Base-by-base conservation (phyloP, 345 rosid genomes). In the Mangifera indica region DNA sequence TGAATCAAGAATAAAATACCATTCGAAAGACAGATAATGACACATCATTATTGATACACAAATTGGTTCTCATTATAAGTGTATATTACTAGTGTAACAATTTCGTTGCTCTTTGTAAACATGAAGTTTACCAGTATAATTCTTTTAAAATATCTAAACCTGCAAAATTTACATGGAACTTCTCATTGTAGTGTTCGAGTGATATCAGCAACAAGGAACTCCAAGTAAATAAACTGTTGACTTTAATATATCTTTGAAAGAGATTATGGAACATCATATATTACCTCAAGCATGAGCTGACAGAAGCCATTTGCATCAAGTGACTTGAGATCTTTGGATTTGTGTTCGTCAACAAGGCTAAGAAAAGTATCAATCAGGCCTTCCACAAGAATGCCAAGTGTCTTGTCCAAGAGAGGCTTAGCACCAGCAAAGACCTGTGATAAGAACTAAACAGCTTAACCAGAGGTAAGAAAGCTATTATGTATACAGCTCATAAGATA, bases 251-350 rank as follows among this genome's bases (percentile, higher is more conserved):
- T 60, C 44, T 52, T 48, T 21, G 25, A 21, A 45, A 60, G 24
- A 60, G 67, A 54, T 42, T 67, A 29, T n/a, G n/a, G 15, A 75
- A 67, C n/a, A 68, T 29, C 32, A 29, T 37, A 22, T 21, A 70
- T 62, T 85, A 92, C 98, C 98, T 95, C 97, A 5, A 95, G 88
- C 97, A 92, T 95, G 67, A 95, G 89, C 84, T 95, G 99, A 76
- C 99, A 95, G 74, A 95, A 95, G 65, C 99, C 99, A 83, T 95
- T 92, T 54, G 93, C 80, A 79, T 92, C 99, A 58, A 95, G 84
- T 46, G 88, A 82, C 66, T 87, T 82, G 34, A 95, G 87, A 63
- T 86, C 91, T 44, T 79, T 75, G 54, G 82, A 75, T 86, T 84
- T 76, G 74, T 87, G 88, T 82, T 91, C 99, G 81, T 86, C 72